Base-by-base conservation (phyloP, 1,139 yeast genomes). In the Candida mesenterica region DNA sequence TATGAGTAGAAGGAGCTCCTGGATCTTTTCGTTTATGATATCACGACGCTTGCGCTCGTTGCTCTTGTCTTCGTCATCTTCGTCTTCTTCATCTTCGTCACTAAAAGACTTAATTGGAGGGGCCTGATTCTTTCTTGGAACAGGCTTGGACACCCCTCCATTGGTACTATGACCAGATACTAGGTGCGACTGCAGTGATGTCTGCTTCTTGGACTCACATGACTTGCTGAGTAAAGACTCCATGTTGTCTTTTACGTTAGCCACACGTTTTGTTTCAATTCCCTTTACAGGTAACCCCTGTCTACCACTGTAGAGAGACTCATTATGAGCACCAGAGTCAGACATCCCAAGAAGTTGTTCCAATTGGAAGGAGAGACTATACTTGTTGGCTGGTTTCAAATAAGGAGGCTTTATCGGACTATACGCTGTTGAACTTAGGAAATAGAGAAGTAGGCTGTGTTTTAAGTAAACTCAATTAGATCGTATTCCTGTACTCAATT, bases 1-100 rank as follows among this genome's bases (percentile, higher is more conserved):
- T 3, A 90, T 76, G 35, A 85, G 59, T 1, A 75, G 67, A 33
- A 88, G 72, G 30, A 90, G 68, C 49, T 89, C 96, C 50, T 85
- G 94, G 39, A 90, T 90, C 52, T 82, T 81, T 34, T 88, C 96
- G 54, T 89, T 89, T 58, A 90, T 86, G 51, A 85, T 87, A 57
- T 89, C 97, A 41, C 95, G 70, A 41, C 96, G 75, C 45, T 87
- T 79, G 12, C 94, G 65, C 61, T 58, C 83, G 48, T 61, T 75
- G 33, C 62, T 79, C 32, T 61, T 67, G 20, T 61, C 68, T 25
- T 60, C 65, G 20, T 61, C 65, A 20, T 54, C 60, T 8, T 54
- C 55, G 18, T n/a, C n/a, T n/a, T 55, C 60, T 22, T 62, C 66
- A 35, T 52, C 54, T 28, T 61, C 59, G 16, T 51, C 61, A 31